These are phyloP conservation scores for Scedosporium boydii DNA, from an alignment of 2,329 filamentous ascomycete species.

Conservation along the genomic window DNA sequence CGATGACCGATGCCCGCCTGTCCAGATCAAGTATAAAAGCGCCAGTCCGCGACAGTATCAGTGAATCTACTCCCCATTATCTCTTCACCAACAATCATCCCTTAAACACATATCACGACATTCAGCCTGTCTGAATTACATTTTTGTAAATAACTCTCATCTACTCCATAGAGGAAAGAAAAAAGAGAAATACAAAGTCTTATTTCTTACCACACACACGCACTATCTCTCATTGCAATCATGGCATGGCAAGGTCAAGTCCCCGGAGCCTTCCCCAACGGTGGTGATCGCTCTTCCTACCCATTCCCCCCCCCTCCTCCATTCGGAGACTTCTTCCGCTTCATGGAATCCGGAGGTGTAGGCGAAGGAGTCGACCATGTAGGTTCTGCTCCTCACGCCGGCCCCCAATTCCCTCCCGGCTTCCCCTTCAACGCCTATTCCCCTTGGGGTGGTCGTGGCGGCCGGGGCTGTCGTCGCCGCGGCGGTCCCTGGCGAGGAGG, in stretches of 20 bases:
- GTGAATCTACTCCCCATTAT: background rate
- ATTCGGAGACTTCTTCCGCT: slow-evolving; percentile 2
- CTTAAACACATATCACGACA: background rate
- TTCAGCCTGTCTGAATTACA: background rate
- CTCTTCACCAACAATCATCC: background rate
- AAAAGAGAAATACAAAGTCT: background rate
- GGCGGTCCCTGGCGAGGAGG: slow-evolving; percentile 10
- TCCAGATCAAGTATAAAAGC: background rate
- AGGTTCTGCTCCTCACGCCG: slow-evolving; percentile 20
- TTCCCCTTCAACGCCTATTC: slow-evolving; percentile 9
- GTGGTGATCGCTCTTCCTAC: background rate
- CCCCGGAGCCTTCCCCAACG: slow-evolving; percentile 1
- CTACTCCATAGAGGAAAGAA: background rate
- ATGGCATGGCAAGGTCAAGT: slow-evolving; percentile 2
- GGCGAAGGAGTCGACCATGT: slow-evolving; percentile 3
- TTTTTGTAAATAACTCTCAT: background rate
- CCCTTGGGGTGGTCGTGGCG: slow-evolving; percentile 7
- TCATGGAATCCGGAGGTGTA: background rate
- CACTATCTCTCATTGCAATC: background rate
- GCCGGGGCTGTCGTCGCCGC: slow-evolving; percentile 9
- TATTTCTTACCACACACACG: background rate
- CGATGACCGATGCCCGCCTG: background rate
- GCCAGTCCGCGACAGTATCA: background rate
- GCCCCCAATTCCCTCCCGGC: slow-evolving; percentile 21
- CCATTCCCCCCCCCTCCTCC: background rate